Conservation (phyloP, 208 protist species). For the Trypanosoma boissoni region DNA sequence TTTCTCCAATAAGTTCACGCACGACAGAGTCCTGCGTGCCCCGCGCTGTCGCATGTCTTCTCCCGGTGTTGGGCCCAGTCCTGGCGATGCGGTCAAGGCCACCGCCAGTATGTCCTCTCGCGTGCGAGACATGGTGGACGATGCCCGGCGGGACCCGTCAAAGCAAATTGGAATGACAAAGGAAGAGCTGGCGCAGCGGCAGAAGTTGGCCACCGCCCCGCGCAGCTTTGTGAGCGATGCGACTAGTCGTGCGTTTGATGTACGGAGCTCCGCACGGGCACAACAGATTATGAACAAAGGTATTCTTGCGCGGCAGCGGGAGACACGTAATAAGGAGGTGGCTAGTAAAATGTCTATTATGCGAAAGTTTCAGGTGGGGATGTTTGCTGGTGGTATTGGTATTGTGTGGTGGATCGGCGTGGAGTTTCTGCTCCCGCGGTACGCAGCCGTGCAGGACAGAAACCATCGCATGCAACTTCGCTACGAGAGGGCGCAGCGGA, state of each 20-base stretch:
- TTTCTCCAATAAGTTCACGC: too few species aligned
- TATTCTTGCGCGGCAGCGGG: slow-evolving; percentile 51
- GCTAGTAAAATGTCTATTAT: slow-evolving; percentile 50
- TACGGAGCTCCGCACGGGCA: slow-evolving; percentile 78
- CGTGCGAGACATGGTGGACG: slow-evolving; percentile 30
- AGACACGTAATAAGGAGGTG: slow-evolving; percentile 59
- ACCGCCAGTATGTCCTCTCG: slow-evolving; percentile 30
- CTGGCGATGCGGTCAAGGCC: slow-evolving; percentile 43
- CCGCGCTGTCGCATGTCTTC: not conserved
- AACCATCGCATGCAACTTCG: slow-evolving; percentile 56
- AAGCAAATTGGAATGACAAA: slow-evolving; percentile 61
- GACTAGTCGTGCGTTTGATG: slow-evolving; percentile 52
- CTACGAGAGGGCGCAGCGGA: slow-evolving; percentile 51
- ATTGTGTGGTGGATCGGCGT: slow-evolving; percentile 48
- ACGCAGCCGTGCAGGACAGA: slow-evolving; percentile 66
- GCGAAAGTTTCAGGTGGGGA: slow-evolving; percentile 43
- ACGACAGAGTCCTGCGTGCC: not conserved
- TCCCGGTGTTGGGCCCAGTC: not conserved
- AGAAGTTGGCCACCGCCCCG: slow-evolving; percentile 44
- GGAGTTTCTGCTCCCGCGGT: slow-evolving; percentile 64
- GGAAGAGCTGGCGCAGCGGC: slow-evolving; percentile 65
- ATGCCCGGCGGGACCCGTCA: slow-evolving; percentile 45
- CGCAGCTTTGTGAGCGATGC: slow-evolving; percentile 45
- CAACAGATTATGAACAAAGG: slow-evolving; percentile 85
- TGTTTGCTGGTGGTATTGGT: slow-evolving; percentile 29